Evolutionary conservation across 2,329 filamentous ascomycete genomes (phyloP).

Genomic region (Pyrenochaeta sp.): DNA sequence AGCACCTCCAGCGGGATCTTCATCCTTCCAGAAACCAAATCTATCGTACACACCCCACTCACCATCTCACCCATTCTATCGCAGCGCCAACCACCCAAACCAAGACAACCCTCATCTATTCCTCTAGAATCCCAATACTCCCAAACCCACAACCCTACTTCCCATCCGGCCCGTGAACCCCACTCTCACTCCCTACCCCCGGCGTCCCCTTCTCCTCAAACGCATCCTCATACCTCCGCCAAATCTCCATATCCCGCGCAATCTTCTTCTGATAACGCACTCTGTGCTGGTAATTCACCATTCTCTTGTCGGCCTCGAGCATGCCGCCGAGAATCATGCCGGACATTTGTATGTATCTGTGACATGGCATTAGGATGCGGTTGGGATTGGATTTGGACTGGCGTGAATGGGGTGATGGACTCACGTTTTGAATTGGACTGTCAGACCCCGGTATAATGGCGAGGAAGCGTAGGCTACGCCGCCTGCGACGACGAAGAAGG

Average conservation of each 20-base stretch:
- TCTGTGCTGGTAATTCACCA: constrained; percentile 71
- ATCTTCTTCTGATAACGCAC: constrained; percentile 71
- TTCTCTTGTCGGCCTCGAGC: constrained; percentile 74
- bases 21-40: no score
- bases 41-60: no score
- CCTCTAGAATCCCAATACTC: neutral
- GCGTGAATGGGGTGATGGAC: constrained; percentile 10
- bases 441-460: constrained; percentile 71
- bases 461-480: constrained; percentile 69
- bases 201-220: constrained; percentile 54
- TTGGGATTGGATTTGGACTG: neutral
- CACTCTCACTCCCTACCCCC: constrained; percentile 44
- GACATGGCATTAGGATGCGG: constrained; percentile 2
- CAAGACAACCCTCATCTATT: no score
- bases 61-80: no score
- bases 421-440: constrained; percentile 47
- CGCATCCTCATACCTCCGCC: constrained; percentile 72
- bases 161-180: constrained; percentile 24
- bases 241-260: constrained; percentile 70
- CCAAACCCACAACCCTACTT: constrained; percentile 1
- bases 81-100: no score
- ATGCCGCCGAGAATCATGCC: constrained; percentile 81
- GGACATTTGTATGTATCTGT: constrained; percentile 82
- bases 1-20: no score
- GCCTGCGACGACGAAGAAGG: constrained; percentile 68